phyloP scores from a whole-genome alignment of 2,329 filamentous ascomycete genomes.

The Teratosphaeria gauchensis region DNA sequence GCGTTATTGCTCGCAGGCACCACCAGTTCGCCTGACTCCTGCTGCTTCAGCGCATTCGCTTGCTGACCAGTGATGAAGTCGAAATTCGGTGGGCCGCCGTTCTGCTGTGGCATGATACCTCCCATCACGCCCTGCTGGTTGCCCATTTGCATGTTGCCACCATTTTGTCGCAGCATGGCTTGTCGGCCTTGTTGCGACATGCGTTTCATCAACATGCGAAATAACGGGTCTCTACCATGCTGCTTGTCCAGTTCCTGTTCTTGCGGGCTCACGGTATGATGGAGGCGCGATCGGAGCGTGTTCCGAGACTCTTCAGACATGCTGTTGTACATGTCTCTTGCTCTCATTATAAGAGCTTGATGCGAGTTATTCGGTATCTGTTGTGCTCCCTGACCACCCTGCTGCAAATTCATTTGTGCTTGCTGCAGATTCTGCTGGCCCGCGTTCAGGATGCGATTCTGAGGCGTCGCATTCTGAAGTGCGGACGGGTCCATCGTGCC shows the following conservation, averaged over 20 bases:
- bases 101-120: conserved; percentile 24
- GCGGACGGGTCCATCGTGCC: conserved; percentile 17
- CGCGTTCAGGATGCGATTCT: neutral
- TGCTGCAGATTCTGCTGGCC: conserved; percentile 21
- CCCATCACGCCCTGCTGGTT: conserved; percentile 28
- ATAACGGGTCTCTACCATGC: neutral
- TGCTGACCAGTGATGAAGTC: conserved; percentile 51
- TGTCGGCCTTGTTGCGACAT: neutral
- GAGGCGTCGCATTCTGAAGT: conserved; percentile 7
- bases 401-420: conserved; percentile 3
- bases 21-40: conserved; percentile 53
- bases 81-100: conserved; percentile 30
- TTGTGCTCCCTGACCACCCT: conserved; percentile 1
- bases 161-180: conserved; percentile 6
- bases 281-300: conserved; percentile 7
- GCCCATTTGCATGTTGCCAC: conserved; percentile 18
- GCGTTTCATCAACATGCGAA: neutral
- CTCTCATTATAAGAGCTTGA: conserved; percentile 11
- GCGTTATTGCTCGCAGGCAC: conserved; percentile 52
- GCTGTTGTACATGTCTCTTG: conserved; percentile 11
- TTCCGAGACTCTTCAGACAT: conserved; percentile 13
- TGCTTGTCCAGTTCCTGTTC: neutral
- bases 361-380: conserved; percentile 8
- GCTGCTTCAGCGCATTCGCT: conserved; percentile 50
- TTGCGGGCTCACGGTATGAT: conserved; percentile 1